phyloP scores from a whole-genome alignment of 768 basidiomycete genomes.

The Kwoniella mangroviensis region DNA sequence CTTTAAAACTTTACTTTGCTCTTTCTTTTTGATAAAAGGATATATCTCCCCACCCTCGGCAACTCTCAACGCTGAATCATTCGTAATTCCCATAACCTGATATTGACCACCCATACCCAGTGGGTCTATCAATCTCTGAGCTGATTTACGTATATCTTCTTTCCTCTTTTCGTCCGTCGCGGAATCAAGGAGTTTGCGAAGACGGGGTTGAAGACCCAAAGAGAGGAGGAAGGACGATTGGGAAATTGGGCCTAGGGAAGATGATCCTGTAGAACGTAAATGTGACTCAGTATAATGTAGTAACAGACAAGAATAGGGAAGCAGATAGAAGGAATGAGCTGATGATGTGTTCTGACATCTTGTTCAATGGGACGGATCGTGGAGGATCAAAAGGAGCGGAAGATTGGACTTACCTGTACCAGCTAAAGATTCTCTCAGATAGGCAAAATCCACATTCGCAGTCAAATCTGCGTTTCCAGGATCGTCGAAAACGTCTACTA shows the following conservation, averaged over 20 bases:
- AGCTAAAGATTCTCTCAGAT: constrained; percentile 75
- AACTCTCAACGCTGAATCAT: neutral
- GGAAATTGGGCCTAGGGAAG: constrained; percentile 69
- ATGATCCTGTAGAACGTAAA: constrained; percentile 54
- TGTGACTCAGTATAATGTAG: constrained; percentile 1
- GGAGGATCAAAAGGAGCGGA: neutral
- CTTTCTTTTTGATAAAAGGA: constrained; percentile 18
- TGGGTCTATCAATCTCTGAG: constrained; percentile 73
- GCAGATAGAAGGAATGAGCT: neutral
- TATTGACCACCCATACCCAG: constrained; percentile 87
- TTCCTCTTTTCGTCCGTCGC: constrained; percentile 63
- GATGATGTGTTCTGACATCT: neutral
- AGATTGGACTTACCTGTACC: constrained; percentile 65
- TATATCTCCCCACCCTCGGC: constrained; percentile 13
- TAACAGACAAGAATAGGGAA: too few species aligned
- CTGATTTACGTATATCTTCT: constrained; percentile 66
- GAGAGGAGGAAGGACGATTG: constrained; percentile 78
- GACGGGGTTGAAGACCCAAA: constrained; percentile 74
- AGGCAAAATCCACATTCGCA: constrained; percentile 94
- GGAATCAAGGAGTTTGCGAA: constrained; percentile 66
- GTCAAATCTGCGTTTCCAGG: constrained; percentile 92
- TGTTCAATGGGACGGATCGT: neutral
- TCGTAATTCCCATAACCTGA: constrained; percentile 70
- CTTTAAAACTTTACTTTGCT: constrained; percentile 15
- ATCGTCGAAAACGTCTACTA: constrained; percentile 78